Percentiles rank a stretch among this genome's conserved stretches.
Conservation (phyloP, 139 green algal genomes). For the Dunaliella primolecta region DNA sequence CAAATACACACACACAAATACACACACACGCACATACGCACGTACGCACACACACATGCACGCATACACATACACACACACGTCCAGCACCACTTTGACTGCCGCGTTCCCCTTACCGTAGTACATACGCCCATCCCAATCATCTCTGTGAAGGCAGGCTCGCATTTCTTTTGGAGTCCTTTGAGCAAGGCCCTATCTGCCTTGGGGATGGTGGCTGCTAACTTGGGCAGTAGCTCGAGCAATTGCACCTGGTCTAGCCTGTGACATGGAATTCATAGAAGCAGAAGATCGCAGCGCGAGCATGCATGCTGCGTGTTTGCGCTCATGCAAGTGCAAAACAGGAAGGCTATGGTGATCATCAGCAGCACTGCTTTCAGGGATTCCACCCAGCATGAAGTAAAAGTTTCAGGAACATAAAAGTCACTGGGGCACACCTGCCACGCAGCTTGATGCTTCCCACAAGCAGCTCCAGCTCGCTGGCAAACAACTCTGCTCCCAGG, state of each 20-base stretch:
- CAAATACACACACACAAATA: too few relatives aligned
- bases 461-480: slow-evolving; percentile 81
- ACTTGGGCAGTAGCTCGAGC: slow-evolving; percentile 76
- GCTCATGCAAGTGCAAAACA: too few relatives aligned
- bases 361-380: too few relatives aligned
- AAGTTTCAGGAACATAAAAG: too few relatives aligned
- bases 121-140: slow-evolving; percentile 41
- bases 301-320: too few relatives aligned
- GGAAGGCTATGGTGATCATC: too few relatives aligned
- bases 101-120: slow-evolving; percentile 23
- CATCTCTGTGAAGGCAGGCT: slow-evolving; percentile 60
- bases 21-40: background rate
- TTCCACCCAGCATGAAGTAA: too few relatives aligned
- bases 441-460: slow-evolving; percentile 43
- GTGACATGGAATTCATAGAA: too few relatives aligned
- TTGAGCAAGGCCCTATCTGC: slow-evolving; percentile 46
- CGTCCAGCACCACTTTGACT: background rate
- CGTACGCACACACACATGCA: background rate
- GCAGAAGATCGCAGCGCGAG: too few relatives aligned
- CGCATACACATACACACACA: slow-evolving; percentile 2
- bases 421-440: slow-evolving; percentile 20
- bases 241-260: slow-evolving; percentile 44
- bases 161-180: slow-evolving; percentile 68
- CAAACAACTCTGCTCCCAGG: slow-evolving; percentile 72
- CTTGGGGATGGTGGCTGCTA: slow-evolving; percentile 58